Evolutionary conservation across 1,284 basidiomycete genomes (phyloP).

Genomic region (Apiotrichum gamsii): DNA sequence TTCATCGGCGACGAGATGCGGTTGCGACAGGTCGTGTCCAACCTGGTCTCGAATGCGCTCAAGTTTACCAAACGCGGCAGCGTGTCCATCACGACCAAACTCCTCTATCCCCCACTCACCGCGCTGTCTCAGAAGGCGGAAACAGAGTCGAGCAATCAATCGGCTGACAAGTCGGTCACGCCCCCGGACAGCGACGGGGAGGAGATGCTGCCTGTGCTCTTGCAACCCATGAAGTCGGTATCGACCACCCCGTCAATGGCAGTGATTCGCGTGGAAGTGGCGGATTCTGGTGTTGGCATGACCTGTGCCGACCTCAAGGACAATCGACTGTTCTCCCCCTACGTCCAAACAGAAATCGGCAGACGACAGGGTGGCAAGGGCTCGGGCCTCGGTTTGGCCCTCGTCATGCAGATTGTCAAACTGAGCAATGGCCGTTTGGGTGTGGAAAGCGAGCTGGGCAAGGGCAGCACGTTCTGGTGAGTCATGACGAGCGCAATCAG

Average conservation of each 20-base stretch:
- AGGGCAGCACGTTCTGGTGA: conserved; percentile 44
- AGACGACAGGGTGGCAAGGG: conserved; percentile 78
- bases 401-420: conserved; percentile 84
- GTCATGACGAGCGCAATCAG: neutral
- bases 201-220: too few relatives aligned
- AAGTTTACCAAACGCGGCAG: conserved; percentile 66
- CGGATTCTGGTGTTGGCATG: conserved; percentile 74
- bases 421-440: conserved; percentile 72
- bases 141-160: too few relatives aligned
- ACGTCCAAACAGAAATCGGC: conserved; percentile 53
- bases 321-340: conserved; percentile 44
- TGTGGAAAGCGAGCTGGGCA: conserved; percentile 41
- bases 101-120: conserved; percentile 31
- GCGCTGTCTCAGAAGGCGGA: neutral
- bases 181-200: too few relatives aligned
- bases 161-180: too few relatives aligned
- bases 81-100: conserved; percentile 42
- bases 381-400: conserved; percentile 73
- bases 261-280: conserved; percentile 69
- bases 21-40: conserved; percentile 63
- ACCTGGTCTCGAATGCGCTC: conserved; percentile 48
- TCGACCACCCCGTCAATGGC: too few relatives aligned
- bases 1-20: conserved; percentile 58
- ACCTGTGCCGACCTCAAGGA: conserved; percentile 63
- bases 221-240: too few relatives aligned